A percentile compares a stretch with the other conserved stretches of the same genome.
Evolutionary conservation across 2,329 filamentous ascomycete genomes (phyloP).

Genomic region (Coleophoma crateriformis): DNA sequence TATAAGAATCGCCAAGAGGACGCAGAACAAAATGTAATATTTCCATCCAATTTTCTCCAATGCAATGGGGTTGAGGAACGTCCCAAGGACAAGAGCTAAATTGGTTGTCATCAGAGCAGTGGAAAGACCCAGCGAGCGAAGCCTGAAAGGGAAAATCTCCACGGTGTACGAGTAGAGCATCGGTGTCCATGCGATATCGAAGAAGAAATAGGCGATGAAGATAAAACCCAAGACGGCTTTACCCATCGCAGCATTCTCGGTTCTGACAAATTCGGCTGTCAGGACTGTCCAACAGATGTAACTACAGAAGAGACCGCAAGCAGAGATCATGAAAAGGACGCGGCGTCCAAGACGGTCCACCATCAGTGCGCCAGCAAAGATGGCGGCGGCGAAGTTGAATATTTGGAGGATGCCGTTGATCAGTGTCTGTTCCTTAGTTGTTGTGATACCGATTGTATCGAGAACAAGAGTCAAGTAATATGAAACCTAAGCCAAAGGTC

Average conservation of each 20-base stretch:
- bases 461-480: constrained; percentile 30
- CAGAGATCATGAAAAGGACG: constrained; percentile 44
- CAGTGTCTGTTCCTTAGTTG: constrained; percentile 13
- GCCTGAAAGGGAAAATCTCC: constrained; percentile 52
- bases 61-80: constrained; percentile 33
- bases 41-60: constrained; percentile 30
- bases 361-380: constrained; percentile 35
- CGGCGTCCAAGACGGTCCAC: constrained; percentile 30
- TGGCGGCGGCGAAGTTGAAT: constrained; percentile 32
- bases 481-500: background rate
- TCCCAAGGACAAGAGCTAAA: constrained; percentile 12
- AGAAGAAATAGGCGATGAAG: constrained; percentile 54
- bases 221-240: constrained; percentile 51
- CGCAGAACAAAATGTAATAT: constrained; percentile 34
- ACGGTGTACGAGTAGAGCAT: constrained; percentile 52
- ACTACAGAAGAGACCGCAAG: constrained; percentile 16
- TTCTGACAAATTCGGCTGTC: constrained; percentile 43
- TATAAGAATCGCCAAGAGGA: constrained; percentile 9
- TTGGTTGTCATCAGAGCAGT: constrained; percentile 6
- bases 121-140: constrained; percentile 31
- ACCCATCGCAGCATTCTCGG: constrained; percentile 35
- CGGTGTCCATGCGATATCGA: constrained; percentile 54
- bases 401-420: constrained; percentile 23
- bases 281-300: constrained; percentile 20
- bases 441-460: constrained; percentile 17